Evolutionary conservation across 306 rosid genomes (phyloP), one percentile per base, ranked within the genome.

Genomic region (Parietaria judaica): DNA sequence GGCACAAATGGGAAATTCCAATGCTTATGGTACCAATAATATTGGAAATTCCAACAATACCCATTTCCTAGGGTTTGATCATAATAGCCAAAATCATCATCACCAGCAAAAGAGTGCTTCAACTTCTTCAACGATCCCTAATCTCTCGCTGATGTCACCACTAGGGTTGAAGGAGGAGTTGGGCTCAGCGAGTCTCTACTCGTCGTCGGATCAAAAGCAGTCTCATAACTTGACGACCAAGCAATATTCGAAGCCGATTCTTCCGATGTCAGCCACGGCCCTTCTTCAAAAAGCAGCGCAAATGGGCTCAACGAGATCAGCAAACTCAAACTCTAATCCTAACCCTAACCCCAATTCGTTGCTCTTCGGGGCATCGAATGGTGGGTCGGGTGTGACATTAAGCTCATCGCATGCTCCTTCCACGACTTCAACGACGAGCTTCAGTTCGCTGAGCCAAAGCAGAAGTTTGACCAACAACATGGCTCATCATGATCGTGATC

Each of bases 251-350:
- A 69, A 71, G 34, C 70, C 84, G 3, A 46, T 78, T 34, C 71
- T 80, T 7, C 89, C 96, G 3, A 83, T 91, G 96, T 79, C 83
- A 0, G 83, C 83, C 49, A 79, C 83, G 0, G 83, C 83, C 14
- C 80, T 79, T 57, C 58, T 79, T 7, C 83, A 79, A 36, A 79
- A 74, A 37, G 83, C 83, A 3, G 83, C 83, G 11, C 80, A 70
- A 60, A 60, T 74, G 72, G 83, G 83, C 14, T 79, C 83, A 1
- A 71, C 83, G 1, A 56, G 83, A 56, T 73, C 71, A 39, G 74
- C 73, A 64, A 76, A 23, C 76, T 74, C 17, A 5, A 56, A 56
- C 16, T 31, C 31, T 41, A 52, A 7, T 34, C 31, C 31, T 23
- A 52, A 16, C 14, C 11, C 3, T 9, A 36, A 75, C 65, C 68